Evolutionary conservation across 352 stramenopile species (phyloP).

Genomic region (Phytophthora pini): DNA sequence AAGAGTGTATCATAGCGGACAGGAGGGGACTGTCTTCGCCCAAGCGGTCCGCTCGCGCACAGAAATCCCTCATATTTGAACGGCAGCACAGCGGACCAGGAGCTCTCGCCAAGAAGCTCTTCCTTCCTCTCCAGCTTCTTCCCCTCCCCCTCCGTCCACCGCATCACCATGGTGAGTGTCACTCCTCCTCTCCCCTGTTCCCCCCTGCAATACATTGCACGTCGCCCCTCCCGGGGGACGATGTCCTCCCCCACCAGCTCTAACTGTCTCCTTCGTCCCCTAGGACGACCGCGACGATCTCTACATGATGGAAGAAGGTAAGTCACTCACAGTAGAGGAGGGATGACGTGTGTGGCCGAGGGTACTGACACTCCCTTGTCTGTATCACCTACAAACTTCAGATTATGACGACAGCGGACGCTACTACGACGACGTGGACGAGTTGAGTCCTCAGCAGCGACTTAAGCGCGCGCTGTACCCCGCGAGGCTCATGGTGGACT

Average conservation of each 20-base stretch:
- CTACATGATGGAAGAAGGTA: conserved; percentile 59
- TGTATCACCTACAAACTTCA: conserved; percentile 8
- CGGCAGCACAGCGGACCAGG: conserved; percentile 24
- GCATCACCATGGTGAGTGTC: conserved; percentile 29
- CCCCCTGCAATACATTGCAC: background rate
- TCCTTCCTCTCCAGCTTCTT: background rate
- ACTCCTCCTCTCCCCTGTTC: background rate
- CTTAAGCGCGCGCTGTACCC: conserved; percentile 70
- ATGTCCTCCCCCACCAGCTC: background rate
- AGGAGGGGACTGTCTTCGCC: conserved; percentile 17
- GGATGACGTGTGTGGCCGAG: background rate
- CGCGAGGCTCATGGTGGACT: conserved; percentile 85
- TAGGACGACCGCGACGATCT: conserved; percentile 57
- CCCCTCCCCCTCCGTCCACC: background rate
- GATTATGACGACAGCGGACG: conserved; percentile 38
- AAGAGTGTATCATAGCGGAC: conserved; percentile 30
- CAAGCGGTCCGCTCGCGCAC: conserved; percentile 11
- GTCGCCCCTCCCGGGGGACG: background rate
- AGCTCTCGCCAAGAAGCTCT: conserved; percentile 13
- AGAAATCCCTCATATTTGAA: conserved; percentile 41
- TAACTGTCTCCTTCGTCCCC: conserved; percentile 10
- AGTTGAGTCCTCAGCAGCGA: conserved; percentile 38
- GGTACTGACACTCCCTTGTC: conserved; percentile 4
- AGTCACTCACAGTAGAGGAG: background rate
- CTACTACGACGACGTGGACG: conserved; percentile 40